Conservation (phyloP, 2,329 filamentous ascomycete species). For the Epichloe sylvatica region DNA sequence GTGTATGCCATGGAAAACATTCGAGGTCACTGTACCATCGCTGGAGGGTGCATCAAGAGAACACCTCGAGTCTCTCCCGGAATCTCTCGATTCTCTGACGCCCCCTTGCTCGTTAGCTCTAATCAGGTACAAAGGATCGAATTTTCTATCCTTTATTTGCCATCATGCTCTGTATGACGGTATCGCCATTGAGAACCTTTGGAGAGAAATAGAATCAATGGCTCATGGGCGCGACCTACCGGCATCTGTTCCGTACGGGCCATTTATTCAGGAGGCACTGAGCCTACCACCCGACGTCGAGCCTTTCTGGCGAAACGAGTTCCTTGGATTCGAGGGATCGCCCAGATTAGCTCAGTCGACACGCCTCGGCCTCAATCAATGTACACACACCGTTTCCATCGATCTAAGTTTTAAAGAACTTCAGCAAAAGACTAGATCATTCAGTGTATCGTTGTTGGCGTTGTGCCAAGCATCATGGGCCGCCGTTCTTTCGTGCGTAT, state of each 20-base stretch:
- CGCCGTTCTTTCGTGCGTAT: constrained; percentile 43
- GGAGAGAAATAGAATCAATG: constrained; percentile 53
- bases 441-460: constrained; percentile 50
- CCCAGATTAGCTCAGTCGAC: constrained; percentile 13
- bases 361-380: constrained; percentile 14
- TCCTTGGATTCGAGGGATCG: constrained; percentile 34
- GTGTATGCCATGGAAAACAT: constrained; percentile 25
- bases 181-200: constrained; percentile 54
- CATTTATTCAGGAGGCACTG: constrained; percentile 49
- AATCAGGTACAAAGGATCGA: constrained; percentile 17
- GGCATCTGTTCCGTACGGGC: constrained; percentile 39
- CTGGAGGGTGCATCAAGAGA: constrained; percentile 24
- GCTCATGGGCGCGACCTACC: constrained; percentile 35
- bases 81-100: constrained; percentile 28
- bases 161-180: constrained; percentile 87
- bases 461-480: constrained; percentile 63
- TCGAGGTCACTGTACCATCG: constrained; percentile 17
- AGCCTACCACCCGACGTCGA: constrained; percentile 34
- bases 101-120: constrained; percentile 33
- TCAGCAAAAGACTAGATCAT: constrained; percentile 32
- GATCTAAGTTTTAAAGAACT: constrained; percentile 29
- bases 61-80: constrained; percentile 26
- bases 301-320: constrained; percentile 49
- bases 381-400: constrained; percentile 16
- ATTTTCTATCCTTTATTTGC: constrained; percentile 35